These are phyloP conservation scores for Bryoglossum gracile DNA, from an alignment of 495 filamentous ascomycete species.

Conservation along the genomic window DNA sequence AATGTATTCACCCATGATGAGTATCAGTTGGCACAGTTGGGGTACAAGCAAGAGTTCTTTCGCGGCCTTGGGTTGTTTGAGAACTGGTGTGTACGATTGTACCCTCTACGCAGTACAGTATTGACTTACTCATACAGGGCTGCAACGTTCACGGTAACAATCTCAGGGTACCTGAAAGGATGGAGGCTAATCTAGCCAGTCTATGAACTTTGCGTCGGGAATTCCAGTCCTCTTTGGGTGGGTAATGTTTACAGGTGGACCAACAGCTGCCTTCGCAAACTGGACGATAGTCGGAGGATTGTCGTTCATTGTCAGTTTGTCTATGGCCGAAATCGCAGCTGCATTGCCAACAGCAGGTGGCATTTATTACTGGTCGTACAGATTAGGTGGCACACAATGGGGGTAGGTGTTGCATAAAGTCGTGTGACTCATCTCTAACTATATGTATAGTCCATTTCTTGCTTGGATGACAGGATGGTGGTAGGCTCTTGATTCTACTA, in stretches of 20 bases:
- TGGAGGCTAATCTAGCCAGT: constrained; percentile 10
- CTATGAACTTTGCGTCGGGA: constrained; percentile 26
- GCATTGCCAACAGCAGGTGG: constrained; percentile 29
- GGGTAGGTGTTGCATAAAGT: constrained; percentile 16
- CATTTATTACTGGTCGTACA: constrained; percentile 30
- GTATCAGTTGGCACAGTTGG: constrained; percentile 20
- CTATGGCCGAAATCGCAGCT: constrained; percentile 27
- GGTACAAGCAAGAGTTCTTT: constrained; percentile 27
- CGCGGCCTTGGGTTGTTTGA: constrained; percentile 28
- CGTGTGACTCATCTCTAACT: constrained; percentile 1
- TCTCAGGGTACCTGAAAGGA: too few relatives aligned
- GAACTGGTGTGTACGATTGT: constrained; percentile 27
- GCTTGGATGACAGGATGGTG: constrained; percentile 32
- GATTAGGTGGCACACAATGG: constrained; percentile 27
- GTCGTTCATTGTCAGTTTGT: constrained; percentile 23
- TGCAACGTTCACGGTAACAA: constrained; percentile 20
- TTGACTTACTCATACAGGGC: constrained; percentile 10
- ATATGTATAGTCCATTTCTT: constrained; percentile 23
- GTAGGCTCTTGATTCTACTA: constrained; percentile 1
- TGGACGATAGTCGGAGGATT: constrained; percentile 26
- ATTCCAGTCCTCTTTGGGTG: constrained; percentile 26
- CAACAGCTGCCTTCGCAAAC: constrained; percentile 23
- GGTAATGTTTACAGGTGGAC: constrained; percentile 27
- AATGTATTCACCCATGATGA: constrained; percentile 21
- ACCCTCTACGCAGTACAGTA: too few relatives aligned